Evolutionary conservation across 2,329 filamentous ascomycete genomes (phyloP).

Genomic region (Podosphaera fusca): DNA sequence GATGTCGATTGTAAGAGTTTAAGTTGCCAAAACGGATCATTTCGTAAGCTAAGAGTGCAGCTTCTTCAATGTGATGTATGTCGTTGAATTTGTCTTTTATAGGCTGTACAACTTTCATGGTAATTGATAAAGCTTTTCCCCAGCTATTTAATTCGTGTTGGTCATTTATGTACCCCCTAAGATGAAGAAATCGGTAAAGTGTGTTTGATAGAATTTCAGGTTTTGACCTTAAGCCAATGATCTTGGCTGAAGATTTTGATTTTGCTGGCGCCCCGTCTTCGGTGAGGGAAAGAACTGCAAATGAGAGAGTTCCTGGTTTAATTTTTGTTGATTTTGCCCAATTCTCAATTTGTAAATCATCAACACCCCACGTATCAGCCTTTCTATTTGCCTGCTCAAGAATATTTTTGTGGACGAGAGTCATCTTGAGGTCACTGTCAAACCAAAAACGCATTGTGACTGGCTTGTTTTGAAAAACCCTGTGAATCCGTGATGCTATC

Average conservation of each 20-base stretch:
- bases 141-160: conserved; percentile 61
- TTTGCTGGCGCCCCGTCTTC: conserved; percentile 46
- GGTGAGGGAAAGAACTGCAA: conserved; percentile 43
- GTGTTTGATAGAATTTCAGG: conserved; percentile 50
- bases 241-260: conserved; percentile 5
- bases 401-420: conserved; percentile 37
- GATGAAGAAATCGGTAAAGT: conserved; percentile 72
- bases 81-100: conserved; percentile 21
- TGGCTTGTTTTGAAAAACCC: conserved; percentile 61
- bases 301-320: conserved; percentile 25
- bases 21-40: conserved; percentile 59
- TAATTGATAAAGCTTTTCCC: conserved; percentile 57
- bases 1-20: conserved; percentile 38
- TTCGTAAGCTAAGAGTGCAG: conserved; percentile 65
- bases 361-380: conserved; percentile 49
- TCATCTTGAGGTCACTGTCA: conserved; percentile 41
- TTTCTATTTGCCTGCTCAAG: conserved; percentile 24
- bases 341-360: conserved; percentile 27
- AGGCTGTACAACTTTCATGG: conserved; percentile 38
- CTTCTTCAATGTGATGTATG: conserved; percentile 40
- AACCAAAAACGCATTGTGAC: conserved; percentile 72
- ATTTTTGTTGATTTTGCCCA: conserved; percentile 19
- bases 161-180: conserved; percentile 64
- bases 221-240: conserved; percentile 29
- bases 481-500: conserved; percentile 55